These are phyloP conservation scores for Penicillium cosmopolitanum DNA, from an alignment of 495 filamentous ascomycete genomes.

Conservation along the genomic window DNA sequence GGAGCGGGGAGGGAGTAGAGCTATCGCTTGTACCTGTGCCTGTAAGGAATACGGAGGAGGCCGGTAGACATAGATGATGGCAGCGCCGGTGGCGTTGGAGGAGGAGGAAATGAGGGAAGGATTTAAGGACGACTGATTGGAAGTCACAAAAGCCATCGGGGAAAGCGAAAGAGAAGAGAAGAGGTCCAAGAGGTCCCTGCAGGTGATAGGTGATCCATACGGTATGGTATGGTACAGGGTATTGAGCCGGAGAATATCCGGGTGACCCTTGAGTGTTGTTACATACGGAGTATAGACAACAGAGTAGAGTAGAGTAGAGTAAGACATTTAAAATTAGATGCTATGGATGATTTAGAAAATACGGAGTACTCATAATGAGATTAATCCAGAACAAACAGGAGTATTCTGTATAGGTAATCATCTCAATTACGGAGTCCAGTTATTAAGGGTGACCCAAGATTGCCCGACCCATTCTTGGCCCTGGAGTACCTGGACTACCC, in stretches of 20 bases:
- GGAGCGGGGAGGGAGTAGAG: neutral
- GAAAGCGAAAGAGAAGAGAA: neutral
- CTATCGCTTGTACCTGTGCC: too few relatives aligned
- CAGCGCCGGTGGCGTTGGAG: neutral
- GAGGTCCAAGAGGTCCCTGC: neutral
- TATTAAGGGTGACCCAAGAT: conserved; percentile 5
- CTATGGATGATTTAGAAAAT: too few relatives aligned
- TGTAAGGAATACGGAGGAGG: neutral
- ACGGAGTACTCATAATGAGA: too few relatives aligned
- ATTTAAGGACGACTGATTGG: neutral
- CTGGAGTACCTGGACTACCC: neutral
- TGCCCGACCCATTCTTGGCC: conserved; percentile 4
- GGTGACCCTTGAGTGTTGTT: too few relatives aligned
- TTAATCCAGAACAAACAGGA: neutral
- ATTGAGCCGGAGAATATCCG: conserved; percentile 11
- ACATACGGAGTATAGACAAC: too few relatives aligned
- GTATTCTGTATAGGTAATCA: neutral
- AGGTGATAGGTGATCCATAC: neutral
- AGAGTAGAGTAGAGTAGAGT: too few relatives aligned
- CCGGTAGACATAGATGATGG: neutral
- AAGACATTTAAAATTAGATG: too few relatives aligned
- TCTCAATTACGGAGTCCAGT: neutral
- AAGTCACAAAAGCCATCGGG: neutral
- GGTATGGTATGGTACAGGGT: neutral
- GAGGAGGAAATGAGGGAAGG: neutral